A percentile compares a stretch with the other conserved stretches of the same genome.
These are phyloP conservation scores for Ascochyta koolunga DNA, from an alignment of 2,329 filamentous ascomycete genomes.

Conservation along the genomic window DNA sequence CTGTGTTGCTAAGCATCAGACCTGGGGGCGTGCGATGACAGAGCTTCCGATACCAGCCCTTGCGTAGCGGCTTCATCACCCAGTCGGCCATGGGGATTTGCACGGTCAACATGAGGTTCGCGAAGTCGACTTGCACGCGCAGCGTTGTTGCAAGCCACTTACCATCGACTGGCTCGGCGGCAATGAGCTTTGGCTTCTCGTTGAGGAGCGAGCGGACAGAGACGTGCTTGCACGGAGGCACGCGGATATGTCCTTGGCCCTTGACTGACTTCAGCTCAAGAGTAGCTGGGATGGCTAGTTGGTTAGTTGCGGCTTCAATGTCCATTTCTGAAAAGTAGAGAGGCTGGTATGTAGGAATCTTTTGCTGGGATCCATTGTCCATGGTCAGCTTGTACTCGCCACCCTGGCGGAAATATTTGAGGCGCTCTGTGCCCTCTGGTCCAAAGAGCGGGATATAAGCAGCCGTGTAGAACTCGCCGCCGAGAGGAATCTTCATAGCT, in stretches of 20 bases:
- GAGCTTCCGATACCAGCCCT: not conserved
- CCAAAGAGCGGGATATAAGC: not conserved
- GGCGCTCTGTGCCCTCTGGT: not conserved
- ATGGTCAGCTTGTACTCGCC: constrained; percentile 2
- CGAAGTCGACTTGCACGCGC: constrained; percentile 9
- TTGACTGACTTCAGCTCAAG: not conserved
- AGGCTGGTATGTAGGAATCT: not conserved
- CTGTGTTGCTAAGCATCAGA: not conserved
- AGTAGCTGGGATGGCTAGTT: constrained; percentile 3
- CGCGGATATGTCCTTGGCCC: not conserved
- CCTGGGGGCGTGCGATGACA: not conserved
- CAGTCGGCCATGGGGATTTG: constrained; percentile 9
- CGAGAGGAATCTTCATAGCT: not conserved
- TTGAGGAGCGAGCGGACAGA: constrained; percentile 5
- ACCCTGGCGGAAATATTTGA: not conserved
- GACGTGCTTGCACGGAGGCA: constrained; percentile 1
- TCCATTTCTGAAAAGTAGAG: constrained; percentile 5
- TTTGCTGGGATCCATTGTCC: not conserved
- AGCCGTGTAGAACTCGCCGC: not conserved
- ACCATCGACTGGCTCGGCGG: not conserved
- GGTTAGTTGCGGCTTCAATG: not conserved
- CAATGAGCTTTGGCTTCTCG: not conserved
- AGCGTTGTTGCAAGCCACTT: constrained; percentile 10
- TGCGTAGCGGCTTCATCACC: not conserved
- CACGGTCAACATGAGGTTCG: not conserved